phyloP scores from a whole-genome alignment of 768 basidiomycete genomes.

The Chalciporus sphaerocephalus region DNA sequence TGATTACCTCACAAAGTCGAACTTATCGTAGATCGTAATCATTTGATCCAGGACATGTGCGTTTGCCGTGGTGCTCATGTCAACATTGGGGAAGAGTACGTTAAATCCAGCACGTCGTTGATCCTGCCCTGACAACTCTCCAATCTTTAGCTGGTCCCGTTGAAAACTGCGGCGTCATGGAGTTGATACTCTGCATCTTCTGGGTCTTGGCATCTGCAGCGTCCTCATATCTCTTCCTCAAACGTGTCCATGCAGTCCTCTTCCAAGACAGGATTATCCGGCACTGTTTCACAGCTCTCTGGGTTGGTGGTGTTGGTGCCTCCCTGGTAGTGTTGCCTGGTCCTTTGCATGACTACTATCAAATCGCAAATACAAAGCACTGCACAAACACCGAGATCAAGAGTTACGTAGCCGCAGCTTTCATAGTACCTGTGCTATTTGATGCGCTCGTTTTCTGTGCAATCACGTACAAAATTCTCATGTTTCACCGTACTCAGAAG shows the following conservation, averaged over 20 bases:
- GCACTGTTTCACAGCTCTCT: constrained; percentile 27
- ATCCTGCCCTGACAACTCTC: not conserved
- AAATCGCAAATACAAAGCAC: constrained; percentile 32
- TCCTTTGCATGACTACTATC: constrained; percentile 17
- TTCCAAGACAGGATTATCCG: constrained; percentile 17
- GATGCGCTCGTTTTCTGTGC: constrained; percentile 34
- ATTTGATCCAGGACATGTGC: constrained; percentile 12
- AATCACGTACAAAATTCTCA: constrained; percentile 30
- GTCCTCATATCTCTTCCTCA: constrained; percentile 36
- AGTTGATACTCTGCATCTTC: constrained; percentile 13
- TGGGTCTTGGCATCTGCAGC: constrained; percentile 22
- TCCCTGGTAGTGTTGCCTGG: constrained; percentile 27
- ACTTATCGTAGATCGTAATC: constrained; percentile 3
- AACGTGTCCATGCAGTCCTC: constrained; percentile 36
- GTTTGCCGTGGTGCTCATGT: constrained; percentile 16
- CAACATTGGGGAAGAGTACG: constrained; percentile 20
- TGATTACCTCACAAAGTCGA: not conserved
- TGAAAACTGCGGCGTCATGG: constrained; percentile 15
- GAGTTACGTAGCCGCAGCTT: constrained; percentile 23
- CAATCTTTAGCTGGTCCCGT: constrained; percentile 20
- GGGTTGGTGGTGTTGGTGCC: constrained; percentile 29
- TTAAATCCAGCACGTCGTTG: not conserved
- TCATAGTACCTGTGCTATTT: constrained; percentile 28
- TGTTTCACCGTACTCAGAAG: constrained; percentile 12
- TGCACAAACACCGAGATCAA: constrained; percentile 27